Evolutionary conservation across 495 filamentous ascomycete species (phyloP), one percentile per base, ranked within the genome.

Genomic region (Poronia punctata): DNA sequence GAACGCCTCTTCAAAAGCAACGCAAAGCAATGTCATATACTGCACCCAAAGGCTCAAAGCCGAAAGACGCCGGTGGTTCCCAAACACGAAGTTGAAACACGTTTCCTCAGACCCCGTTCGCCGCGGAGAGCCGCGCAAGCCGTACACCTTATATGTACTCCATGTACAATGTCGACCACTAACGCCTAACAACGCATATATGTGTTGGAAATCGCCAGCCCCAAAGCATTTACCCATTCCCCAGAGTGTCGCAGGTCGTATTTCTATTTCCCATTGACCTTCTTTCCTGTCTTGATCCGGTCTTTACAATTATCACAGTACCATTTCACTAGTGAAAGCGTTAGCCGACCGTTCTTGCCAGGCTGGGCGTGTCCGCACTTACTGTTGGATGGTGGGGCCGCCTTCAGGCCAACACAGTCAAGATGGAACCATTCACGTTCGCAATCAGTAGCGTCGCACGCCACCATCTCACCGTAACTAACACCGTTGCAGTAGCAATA

Each of bases 401-500:
- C 85, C 36, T 79, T 85, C 59, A 98, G 57, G 38, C 87, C 89
- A 12, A 94, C 88, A 61, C 92, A 98, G 26, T 80, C 81, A 28
- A 98, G 59, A 72, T 98, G 92, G 67, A 97, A 98, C 92, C 92
- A 98, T 65, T 97, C 90, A 46, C 78, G 74, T 45, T 80, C 75
- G 65, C 92, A 98, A 18, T 72, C 74, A 35, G 90, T 84, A 30
- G 82, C 85, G 55, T 98, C 92, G 49, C 92, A 98, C n/a, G 83
- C 92, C 11, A 98, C 85, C 92, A 98, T 98, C 64, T 94, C 86
- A 15, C 92, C 92, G 54, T 95, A 98, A 53, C 84, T 92, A 22
- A 95, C 80, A 45, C 82, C 76, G 48, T 96, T 85, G 60, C 92
- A 98, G 62, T 88, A 86, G 62, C 92, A 98, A 62, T 96, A 98